A percentile compares a stretch with the other conserved stretches of the same genome.
These are phyloP conservation scores for Mycothermus thermophilus DNA, from an alignment of 495 filamentous ascomycete genomes.

Conservation along the genomic window DNA sequence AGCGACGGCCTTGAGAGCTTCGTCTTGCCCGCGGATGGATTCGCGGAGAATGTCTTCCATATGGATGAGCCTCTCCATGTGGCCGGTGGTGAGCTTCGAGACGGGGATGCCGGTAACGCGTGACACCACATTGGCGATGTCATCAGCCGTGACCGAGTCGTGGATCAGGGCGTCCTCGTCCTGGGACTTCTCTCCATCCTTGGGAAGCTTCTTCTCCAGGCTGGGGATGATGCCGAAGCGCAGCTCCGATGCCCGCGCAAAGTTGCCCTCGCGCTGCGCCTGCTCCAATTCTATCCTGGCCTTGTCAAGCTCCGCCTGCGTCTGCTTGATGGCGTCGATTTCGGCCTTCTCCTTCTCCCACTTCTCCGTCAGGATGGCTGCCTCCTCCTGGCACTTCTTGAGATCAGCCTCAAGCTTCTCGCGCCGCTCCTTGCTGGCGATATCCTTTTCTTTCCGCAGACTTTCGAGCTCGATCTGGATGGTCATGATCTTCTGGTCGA, in stretches of 20 bases:
- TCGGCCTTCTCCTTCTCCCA: conserved; percentile 87
- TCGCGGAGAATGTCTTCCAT: conserved; percentile 87
- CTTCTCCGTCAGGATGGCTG: conserved; percentile 47
- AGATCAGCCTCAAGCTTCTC: conserved; percentile 67
- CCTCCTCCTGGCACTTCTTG: conserved; percentile 59
- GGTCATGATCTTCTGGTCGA: conserved; percentile 91
- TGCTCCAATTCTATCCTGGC: conserved; percentile 74
- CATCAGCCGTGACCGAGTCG: conserved; percentile 83
- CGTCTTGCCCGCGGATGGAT: conserved; percentile 83
- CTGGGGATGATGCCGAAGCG: conserved; percentile 73
- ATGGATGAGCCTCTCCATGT: conserved; percentile 78
- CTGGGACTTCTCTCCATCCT: conserved; percentile 44
- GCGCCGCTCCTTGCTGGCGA: conserved; percentile 74
- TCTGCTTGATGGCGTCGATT: conserved; percentile 71
- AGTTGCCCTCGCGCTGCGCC: conserved; percentile 84
- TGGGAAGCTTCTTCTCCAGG: conserved; percentile 64
- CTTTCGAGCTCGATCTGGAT: conserved; percentile 96
- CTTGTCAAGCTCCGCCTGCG: conserved; percentile 71
- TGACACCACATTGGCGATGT: conserved; percentile 86
- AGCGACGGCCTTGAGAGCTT: conserved; percentile 77
- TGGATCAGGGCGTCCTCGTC: conserved; percentile 56
- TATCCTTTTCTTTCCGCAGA: conserved; percentile 83
- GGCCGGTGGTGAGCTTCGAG: conserved; percentile 78
- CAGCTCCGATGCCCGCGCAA: conserved; percentile 73
- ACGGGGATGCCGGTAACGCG: conserved; percentile 85